Evolutionary conservation across 2,329 filamentous ascomycete genomes (phyloP), one percentile per base, ranked within the genome.

Genomic region (Xylariaceae sp.): DNA sequence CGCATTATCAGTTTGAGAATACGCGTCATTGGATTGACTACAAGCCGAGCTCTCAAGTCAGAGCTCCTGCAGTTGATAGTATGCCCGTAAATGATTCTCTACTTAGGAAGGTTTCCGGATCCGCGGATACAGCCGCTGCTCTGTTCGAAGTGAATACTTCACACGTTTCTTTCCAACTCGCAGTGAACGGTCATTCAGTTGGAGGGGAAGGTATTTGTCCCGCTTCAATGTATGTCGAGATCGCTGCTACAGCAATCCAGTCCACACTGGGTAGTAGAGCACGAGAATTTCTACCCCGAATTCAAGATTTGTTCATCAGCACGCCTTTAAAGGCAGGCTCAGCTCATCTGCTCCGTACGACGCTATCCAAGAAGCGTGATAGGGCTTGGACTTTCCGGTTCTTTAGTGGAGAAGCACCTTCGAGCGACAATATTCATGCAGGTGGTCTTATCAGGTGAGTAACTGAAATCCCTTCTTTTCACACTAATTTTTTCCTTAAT

Each of bases 201-300:
- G 11, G 10, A n/a, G 37, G 37, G 13, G 15, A 33, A 18, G 18
- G 27, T 13, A 10, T 35, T 3, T 50, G 39, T 11, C 55, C 55
- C 4, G 46, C 55, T 35, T 58, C 51, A 2, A 51, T 48, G 42
- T 58, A 58, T 32, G 37, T 58, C 20, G 55, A 58, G 27, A 32
- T 49, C 18, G 46, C 37, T 26, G 39, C 21, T 24, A 18, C 36
- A 6, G 36, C 18, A 16, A 29, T 24, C 2, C 11, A 16, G 16
- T 32, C 18, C 3, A n/a, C 8, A 16, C 8, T 13, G 13, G 27
- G 27, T 8, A n/a, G 27, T 13, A 30, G 13, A n/a, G 8, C 27
- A 8, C 27, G 13, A n/a, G 13, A 30, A 30, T 30, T 13, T 13
- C 27, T 30, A 8, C 27, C 27, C 29, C 27, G 29, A 20, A 29